A percentile compares a stretch with the other conserved stretches of the same genome.
Evolutionary conservation across 2,329 filamentous ascomycete species (phyloP).

Genomic region (Claviceps quebecensis): DNA sequence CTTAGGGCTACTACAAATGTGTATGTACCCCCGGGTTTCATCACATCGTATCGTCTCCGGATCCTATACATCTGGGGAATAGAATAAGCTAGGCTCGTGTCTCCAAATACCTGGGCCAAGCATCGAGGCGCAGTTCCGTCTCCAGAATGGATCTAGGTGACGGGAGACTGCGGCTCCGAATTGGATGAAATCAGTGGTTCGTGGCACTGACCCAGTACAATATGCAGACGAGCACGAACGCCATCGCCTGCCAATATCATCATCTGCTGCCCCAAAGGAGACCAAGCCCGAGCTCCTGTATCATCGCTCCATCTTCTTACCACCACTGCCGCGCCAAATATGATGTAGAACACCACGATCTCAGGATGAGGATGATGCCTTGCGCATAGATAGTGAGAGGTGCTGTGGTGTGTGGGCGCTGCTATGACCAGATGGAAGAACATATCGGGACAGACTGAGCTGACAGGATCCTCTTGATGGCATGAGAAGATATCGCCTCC

Average conservation of each 20-base stretch:
- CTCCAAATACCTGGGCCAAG: neutral
- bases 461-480: too few relatives aligned
- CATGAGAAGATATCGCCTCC: too few relatives aligned
- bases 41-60: neutral
- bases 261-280: constrained; percentile 26
- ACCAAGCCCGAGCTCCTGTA: constrained; percentile 12
- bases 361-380: neutral
- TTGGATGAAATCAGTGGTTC: neutral
- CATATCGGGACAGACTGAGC: too few relatives aligned
- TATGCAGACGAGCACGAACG: neutral
- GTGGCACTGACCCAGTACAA: neutral
- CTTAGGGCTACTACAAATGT: neutral
- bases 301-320: constrained; percentile 16
- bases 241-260: constrained; percentile 6
- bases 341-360: neutral
- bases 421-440: too few relatives aligned
- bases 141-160: neutral
- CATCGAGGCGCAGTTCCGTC: neutral
- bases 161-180: too few relatives aligned
- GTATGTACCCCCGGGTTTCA: neutral
- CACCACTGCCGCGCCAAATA: constrained; percentile 3
- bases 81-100: neutral
- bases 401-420: too few relatives aligned
- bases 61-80: neutral
- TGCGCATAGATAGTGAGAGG: neutral